phyloP scores from a whole-genome alignment of 176 grass and related monocot species.

The Microstegium vimineum region DNA sequence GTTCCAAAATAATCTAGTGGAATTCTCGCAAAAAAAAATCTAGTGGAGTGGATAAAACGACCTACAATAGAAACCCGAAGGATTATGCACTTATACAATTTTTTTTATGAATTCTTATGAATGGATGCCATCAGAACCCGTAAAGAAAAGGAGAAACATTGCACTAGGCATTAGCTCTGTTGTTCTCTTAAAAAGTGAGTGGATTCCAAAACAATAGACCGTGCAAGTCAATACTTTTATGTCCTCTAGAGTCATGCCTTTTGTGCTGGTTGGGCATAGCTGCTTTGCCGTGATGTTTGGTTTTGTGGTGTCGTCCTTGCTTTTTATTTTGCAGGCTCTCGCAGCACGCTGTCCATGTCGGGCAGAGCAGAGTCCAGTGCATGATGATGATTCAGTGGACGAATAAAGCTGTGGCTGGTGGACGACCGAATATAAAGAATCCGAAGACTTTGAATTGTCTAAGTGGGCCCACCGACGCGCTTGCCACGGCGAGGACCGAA shows the following conservation, averaged over 20 bases:
- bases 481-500: not conserved
- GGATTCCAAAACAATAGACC: not conserved
- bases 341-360: not conserved
- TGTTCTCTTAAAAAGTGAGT: not conserved
- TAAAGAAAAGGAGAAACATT: not conserved
- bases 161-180: not conserved
- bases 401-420: not conserved
- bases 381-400: not conserved
- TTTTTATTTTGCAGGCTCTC: not conserved
- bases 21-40: too few relatives aligned
- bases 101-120: not conserved
- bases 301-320: not conserved
- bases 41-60: too few relatives aligned
- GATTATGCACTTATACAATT: too few relatives aligned
- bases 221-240: not conserved
- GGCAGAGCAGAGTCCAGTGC: not conserved
- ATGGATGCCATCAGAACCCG: not conserved
- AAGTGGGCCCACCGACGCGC: not conserved
- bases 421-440: not conserved
- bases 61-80: too few relatives aligned
- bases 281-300: not conserved
- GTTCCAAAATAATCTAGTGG: too few relatives aligned
- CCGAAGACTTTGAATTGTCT: slow-evolving; percentile 2
- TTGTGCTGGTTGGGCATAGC: not conserved
- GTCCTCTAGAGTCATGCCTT: not conserved